Conservation (phyloP, 1,139 yeast genomes). For the Arxiozyma slooffiae region DNA sequence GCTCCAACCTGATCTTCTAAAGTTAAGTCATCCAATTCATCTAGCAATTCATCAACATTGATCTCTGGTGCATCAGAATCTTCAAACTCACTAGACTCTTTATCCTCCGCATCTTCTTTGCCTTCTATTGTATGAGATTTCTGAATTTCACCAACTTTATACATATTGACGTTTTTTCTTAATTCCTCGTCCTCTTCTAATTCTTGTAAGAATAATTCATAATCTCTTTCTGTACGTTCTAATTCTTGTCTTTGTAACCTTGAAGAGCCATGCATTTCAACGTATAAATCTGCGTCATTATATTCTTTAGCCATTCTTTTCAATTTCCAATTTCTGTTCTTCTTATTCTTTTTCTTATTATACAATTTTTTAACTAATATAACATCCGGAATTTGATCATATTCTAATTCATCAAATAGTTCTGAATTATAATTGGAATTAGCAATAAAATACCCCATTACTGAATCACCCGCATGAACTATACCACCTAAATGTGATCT, state of each 20-base stretch:
- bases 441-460: conserved; percentile 74
- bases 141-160: conserved; percentile 45
- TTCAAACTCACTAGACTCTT: conserved; percentile 23
- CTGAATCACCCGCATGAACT: conserved; percentile 92
- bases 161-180: conserved; percentile 80
- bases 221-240: conserved; percentile 89
- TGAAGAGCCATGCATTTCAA: conserved; percentile 33
- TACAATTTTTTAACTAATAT: conserved; percentile 85
- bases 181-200: conserved; percentile 94
- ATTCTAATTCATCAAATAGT: conserved; percentile 56
- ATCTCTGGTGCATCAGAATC: conserved; percentile 65
- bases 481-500: conserved; percentile 89
- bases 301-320: conserved; percentile 98
- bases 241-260: conserved; percentile 80
- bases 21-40: conserved; percentile 86
- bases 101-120: conserved; percentile 36
- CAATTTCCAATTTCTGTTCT: conserved; percentile 83
- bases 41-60: conserved; percentile 72
- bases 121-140: conserved; percentile 19
- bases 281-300: conserved; percentile 65
- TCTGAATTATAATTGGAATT: conserved; percentile 83
- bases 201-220: conserved; percentile 91
- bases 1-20: conserved; percentile 37
- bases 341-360: conserved; percentile 55
- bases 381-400: conserved; percentile 69